Evolutionary conservation across 305 asterid species (phyloP), one percentile per base, ranked within the genome.

Genomic region (Fraxinus albicans): DNA sequence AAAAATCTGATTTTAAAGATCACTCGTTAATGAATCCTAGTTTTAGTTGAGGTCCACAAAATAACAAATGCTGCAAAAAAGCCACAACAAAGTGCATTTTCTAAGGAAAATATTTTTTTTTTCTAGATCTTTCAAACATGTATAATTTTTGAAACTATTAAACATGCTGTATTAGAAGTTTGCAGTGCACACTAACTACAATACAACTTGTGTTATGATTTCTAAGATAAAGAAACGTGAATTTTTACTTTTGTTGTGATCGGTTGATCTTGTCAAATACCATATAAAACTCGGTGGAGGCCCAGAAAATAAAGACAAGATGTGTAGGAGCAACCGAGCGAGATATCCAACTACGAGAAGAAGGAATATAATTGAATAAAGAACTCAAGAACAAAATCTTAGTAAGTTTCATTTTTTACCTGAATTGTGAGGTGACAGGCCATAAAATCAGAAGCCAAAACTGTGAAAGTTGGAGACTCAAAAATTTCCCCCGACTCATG

Each of bases 401-500:
- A 42, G 0, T 2, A 42, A 8, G 13, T 42, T 42, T 42, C 0
- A 0, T 6, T 3, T 2, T 21, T 8, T 76, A 90, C 93, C 91
- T 82, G 83, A 77, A 90, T 85, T 58, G 93, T 88, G 73, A 90
- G 86, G 42, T 65, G 79, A 5, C 87, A 81, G 34, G 84, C 90
- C 58, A 83, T 60, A 40, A 90, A 90, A 80, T 88, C 91, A 80
- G 90, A 79, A 31, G 89, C 93, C 23, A 90, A 80, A 80, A 90
- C 83, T 8, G 89, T 76, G 40, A 90, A 73, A 4, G 90, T 90
- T 2, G 91, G 89, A 69, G 91, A 90, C 31, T 65, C 5, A 15
- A 87, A 88, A 53, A 88, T 87, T 3, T 76, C 91, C 12, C 91
- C 89, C 38, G 80, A 77, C 77, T 76, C 85, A 36, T 55, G 76